phyloP scores from a whole-genome alignment of 2,329 filamentous ascomycete genomes.

The Colletotrichum sp. region DNA sequence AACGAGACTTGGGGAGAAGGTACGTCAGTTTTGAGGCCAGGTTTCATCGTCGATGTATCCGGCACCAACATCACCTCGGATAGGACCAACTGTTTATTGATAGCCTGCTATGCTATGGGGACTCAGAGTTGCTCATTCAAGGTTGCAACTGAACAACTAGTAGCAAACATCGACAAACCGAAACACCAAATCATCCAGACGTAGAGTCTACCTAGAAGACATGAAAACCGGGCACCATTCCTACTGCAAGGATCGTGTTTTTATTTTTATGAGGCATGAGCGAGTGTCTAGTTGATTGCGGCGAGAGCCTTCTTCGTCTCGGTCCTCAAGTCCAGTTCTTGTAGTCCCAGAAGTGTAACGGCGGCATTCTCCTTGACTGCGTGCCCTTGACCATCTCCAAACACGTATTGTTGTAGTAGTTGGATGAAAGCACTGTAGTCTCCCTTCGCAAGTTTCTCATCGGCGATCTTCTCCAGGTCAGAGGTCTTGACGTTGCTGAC shows the following conservation, averaged over 20 bases:
- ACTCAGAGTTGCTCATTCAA: no score
- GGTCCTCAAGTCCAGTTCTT: constrained; percentile 10
- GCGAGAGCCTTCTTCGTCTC: constrained; percentile 2
- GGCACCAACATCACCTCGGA: no score
- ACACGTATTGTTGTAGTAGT: constrained; percentile 10
- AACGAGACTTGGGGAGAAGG: no score
- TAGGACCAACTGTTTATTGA: no score
- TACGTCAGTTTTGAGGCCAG: no score
- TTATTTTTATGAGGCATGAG: background rate
- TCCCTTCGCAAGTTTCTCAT: constrained; percentile 45
- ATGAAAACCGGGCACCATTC: background rate
- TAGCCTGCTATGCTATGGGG: no score
- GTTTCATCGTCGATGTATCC: no score
- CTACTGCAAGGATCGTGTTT: accelerated
- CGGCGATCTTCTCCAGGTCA: constrained; percentile 40
- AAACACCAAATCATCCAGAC: no score
- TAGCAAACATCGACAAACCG: no score
- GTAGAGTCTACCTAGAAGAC: background rate
- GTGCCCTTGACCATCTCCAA: constrained; percentile 4
- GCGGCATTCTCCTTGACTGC: constrained; percentile 14
- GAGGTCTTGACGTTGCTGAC: constrained; percentile 41
- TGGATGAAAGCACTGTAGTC: constrained; percentile 30
- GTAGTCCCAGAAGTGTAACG: constrained; percentile 8
- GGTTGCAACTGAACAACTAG: no score
- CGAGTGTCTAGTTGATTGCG: background rate